Base-by-base conservation (phyloP, 2,329 filamentous ascomycete genomes). In the Penicillium sp. region DNA sequence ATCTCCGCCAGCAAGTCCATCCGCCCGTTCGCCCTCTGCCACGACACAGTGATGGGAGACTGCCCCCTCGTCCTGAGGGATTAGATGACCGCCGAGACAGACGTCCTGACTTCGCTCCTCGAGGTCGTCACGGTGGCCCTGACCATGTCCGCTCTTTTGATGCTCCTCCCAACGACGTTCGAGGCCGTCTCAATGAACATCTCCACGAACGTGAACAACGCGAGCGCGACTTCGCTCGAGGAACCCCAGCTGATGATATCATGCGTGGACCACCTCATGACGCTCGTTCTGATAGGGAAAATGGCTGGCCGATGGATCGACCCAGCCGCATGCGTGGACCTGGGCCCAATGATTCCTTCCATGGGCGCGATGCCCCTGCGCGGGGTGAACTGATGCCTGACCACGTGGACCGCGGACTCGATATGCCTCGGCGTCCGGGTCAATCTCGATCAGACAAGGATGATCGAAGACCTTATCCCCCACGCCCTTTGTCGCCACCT, bases 21-120 rank as follows among this genome's bases (percentile, higher is more conserved):
- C 61, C 72, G 25, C 71, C 70, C 14, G 71, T 51, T 52, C 69
- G 71, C n/a, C 56, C 64, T 13, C 66, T 64, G 40, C 62, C 47
- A 3, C 57, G 70, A 25, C 68, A 65, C 35, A 59, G 62, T 27
- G 71, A 74, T 41, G 60, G 61, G 29, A 64, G 70, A 33, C 51
- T 69, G n/a, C 64, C 70, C 28, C 61, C 62, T n/a, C 67, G 73
- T 28, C 64, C 65, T 8, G 72, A 74, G 43, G 52, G 67, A n/a
- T 48, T 66, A 39, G 71, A 74, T 37, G 64, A 64, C 16, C 64
- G 72, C 50, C 63, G 67, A 50, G 70, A 73, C 35, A 67, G 73
- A 48, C 66, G 66, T 50, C 50, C 62, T 10, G 70, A 72, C 14
- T 69, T 61, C 34, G 55, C 70, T 46, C 52, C 63, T 16, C 67